phyloP scores from a whole-genome alignment of 768 basidiomycete genomes.

The Mycena rosella region DNA sequence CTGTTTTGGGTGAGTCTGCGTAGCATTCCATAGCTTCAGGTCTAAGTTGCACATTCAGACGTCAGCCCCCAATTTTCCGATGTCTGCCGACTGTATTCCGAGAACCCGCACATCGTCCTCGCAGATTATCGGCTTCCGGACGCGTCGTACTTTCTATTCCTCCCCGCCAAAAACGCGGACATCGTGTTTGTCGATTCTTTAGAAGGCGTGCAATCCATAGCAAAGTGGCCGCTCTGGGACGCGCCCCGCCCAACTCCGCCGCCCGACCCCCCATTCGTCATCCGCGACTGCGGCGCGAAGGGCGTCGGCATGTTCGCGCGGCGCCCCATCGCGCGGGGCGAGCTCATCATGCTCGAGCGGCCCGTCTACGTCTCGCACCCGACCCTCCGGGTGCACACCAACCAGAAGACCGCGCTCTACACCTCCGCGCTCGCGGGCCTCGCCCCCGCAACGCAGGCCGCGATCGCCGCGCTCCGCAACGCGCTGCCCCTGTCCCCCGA shows the following conservation, averaged over 20 bases:
- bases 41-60: neutral
- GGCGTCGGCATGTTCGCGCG: constrained; percentile 34
- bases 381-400: neutral
- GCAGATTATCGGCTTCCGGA: constrained; percentile 11
- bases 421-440: constrained; percentile 23
- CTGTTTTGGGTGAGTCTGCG: too few species aligned
- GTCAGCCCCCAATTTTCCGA: constrained; percentile 5
- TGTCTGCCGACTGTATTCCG: constrained; percentile 7
- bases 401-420: constrained; percentile 20
- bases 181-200: constrained; percentile 25
- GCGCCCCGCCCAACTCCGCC: neutral
- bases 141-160: constrained; percentile 12
- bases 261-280: constrained; percentile 15
- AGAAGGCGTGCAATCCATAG: constrained; percentile 12
- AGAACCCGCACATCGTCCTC: constrained; percentile 16
- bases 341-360: constrained; percentile 34
- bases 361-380: constrained; percentile 25
- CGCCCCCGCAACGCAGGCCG: constrained; percentile 10
- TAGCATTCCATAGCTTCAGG: neutral
- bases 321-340: constrained; percentile 28
- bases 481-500: constrained; percentile 1
- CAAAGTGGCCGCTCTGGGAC: constrained; percentile 15
- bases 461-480: constrained; percentile 30
- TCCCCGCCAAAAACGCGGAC: constrained; percentile 18
- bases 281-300: constrained; percentile 14